These are phyloP conservation scores for Ceratobasidium sp. DNA, from an alignment of 1,284 basidiomycete genomes.

Conservation along the genomic window DNA sequence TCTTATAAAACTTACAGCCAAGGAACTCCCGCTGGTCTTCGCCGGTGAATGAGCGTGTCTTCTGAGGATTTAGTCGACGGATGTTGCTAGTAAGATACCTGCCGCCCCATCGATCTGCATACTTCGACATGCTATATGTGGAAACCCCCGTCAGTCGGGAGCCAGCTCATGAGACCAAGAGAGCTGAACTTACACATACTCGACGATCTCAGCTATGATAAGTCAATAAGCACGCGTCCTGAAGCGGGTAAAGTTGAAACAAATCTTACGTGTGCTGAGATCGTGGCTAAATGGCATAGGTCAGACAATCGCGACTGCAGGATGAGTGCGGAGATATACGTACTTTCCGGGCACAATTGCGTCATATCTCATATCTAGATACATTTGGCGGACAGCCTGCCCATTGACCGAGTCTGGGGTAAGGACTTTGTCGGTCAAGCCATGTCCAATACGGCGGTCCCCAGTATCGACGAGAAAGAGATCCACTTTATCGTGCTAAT, in stretches of 20 bases:
- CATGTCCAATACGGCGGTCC: slow-evolving; percentile 16
- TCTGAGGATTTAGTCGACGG: background rate
- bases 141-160: background rate
- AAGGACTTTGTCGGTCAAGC: slow-evolving; percentile 5
- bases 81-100: slow-evolving; percentile 11
- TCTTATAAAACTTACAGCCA: background rate
- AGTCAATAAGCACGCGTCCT: background rate
- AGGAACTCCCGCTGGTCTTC: background rate
- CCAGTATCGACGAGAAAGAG: slow-evolving; percentile 12
- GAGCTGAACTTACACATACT: background rate
- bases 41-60: background rate
- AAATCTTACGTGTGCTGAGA: no score
- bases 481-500: background rate
- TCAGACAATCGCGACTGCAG: background rate
- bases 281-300: background rate
- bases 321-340: background rate
- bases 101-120: background rate
- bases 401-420: slow-evolving; percentile 1
- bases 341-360: slow-evolving; percentile 11
- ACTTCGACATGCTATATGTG: background rate
- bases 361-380: slow-evolving; percentile 5
- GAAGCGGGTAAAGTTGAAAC: no score
- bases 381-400: background rate
- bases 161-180: background rate
- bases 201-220: background rate